Evolutionary conservation across 2,329 filamentous ascomycete species (phyloP).

Genomic region (Myriosclerotinia duriaeana): DNA sequence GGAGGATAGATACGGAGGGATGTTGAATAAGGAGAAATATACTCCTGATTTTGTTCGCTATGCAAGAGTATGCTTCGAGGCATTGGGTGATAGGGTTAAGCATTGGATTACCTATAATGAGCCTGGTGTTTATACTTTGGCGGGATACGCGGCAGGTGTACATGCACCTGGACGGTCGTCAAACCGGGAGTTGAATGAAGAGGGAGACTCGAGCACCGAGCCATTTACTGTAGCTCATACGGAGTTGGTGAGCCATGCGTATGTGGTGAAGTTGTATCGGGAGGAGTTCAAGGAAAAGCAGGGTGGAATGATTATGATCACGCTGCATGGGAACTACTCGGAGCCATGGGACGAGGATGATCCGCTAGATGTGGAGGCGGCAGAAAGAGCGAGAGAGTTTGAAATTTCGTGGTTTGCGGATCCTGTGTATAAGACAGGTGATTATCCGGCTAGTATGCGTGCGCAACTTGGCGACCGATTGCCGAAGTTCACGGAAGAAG

Average conservation of each 20-base stretch:
- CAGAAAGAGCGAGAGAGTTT: conserved; percentile 78
- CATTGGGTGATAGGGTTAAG: conserved; percentile 68
- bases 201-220: conserved; percentile 72
- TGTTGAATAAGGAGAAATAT: conserved; percentile 77
- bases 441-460: conserved; percentile 80
- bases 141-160: conserved; percentile 73
- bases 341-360: conserved; percentile 79
- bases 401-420: conserved; percentile 84
- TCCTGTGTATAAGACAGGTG: conserved; percentile 72
- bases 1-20: conserved; percentile 77
- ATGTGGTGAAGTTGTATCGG: conserved; percentile 76
- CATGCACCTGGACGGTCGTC: conserved; percentile 80
- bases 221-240: conserved; percentile 81
- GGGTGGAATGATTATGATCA: conserved; percentile 79
- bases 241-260: conserved; percentile 75
- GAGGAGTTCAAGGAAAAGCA: conserved; percentile 72
- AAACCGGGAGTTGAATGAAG: conserved; percentile 65
- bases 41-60: conserved; percentile 78
- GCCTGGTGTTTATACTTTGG: conserved; percentile 77
- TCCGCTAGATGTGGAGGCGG: conserved; percentile 69
- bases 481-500: conserved; percentile 70
- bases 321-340: conserved; percentile 64
- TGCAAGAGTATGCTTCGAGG: conserved; percentile 71
- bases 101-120: conserved; percentile 90
- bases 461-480: conserved; percentile 77